A percentile compares a stretch with the other conserved stretches of the same genome.
These are phyloP conservation scores for Phaffia rhodozyma DNA, from an alignment of 1,284 basidiomycete genomes.

Conservation along the genomic window DNA sequence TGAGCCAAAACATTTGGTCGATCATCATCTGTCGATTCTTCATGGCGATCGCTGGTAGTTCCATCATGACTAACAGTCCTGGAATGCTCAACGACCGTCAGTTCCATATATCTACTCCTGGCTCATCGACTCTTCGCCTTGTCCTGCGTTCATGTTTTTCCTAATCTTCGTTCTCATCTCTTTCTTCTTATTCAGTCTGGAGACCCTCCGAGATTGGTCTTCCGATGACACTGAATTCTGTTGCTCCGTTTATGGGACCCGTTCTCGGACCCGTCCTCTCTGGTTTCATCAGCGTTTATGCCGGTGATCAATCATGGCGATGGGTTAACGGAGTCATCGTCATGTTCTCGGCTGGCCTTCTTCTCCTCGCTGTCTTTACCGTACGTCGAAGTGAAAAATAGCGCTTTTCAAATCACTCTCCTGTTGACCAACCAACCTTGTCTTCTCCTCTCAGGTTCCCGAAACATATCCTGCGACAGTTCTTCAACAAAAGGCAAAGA, in stretches of 20 bases:
- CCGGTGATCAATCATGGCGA: not conserved
- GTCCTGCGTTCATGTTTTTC: not conserved
- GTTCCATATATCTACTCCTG: not conserved
- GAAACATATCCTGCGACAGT: conserved; percentile 9
- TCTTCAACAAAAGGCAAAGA: not conserved
- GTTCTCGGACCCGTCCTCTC: not conserved
- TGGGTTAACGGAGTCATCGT: conserved; percentile 7
- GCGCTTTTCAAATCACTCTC: too few relatives aligned
- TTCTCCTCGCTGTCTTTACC: not conserved
- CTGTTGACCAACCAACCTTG: too few relatives aligned
- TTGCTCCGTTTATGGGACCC: not conserved
- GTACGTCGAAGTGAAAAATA: not conserved
- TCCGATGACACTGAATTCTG: not conserved
- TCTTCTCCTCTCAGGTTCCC: not conserved
- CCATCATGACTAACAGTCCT: conserved; percentile 3
- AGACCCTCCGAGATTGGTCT: not conserved
- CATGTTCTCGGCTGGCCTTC: not conserved
- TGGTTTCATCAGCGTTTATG: conserved; percentile 3
- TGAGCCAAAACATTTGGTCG: not conserved
- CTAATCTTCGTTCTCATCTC: not conserved
- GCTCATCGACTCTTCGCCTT: too few relatives aligned
- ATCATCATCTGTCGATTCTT: conserved; percentile 5
- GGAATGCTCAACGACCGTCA: not conserved
- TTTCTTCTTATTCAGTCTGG: not conserved
- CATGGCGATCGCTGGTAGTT: not conserved